Evolutionary conservation across 2,329 filamentous ascomycete genomes (phyloP).

Genomic region (Zymoseptoria crescenta): DNA sequence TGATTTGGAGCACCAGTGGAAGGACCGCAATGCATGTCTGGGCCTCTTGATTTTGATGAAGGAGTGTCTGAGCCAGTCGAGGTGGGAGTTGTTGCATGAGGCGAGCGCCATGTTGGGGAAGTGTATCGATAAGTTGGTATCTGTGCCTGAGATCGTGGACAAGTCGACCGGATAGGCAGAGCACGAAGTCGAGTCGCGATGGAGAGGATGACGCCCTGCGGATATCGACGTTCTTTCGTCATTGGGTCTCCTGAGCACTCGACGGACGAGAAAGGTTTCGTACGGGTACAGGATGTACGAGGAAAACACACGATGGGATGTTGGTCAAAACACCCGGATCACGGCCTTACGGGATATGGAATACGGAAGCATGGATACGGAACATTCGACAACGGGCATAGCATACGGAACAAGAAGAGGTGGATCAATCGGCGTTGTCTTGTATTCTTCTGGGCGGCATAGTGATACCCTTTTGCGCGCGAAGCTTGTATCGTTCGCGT

Average conservation of each 20-base stretch:
- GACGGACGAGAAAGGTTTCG: neutral
- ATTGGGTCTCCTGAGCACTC: neutral
- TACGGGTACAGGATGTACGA: neutral
- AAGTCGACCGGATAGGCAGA: neutral
- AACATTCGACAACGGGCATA: neutral
- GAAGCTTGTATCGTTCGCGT: neutral
- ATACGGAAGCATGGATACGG: neutral
- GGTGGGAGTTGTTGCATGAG: constrained; percentile 89
- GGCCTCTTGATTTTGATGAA: constrained; percentile 74
- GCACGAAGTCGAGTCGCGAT: neutral
- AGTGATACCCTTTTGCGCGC: neutral
- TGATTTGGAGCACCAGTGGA: constrained; percentile 59
- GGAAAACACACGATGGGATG: neutral
- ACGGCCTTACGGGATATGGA: constrained; percentile 23
- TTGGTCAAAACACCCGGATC: constrained; percentile 8
- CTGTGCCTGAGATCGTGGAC: constrained; percentile 16
- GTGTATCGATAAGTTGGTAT: constrained; percentile 59
- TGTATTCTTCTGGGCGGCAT: neutral
- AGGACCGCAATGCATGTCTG: constrained; percentile 73
- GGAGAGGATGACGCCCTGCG: too few species aligned
- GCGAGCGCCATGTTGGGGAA: constrained; percentile 72
- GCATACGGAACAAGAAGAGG: neutral
- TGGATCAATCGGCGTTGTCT: neutral
- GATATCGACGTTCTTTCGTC: neutral
- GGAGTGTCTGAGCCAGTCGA: constrained; percentile 70